Conservation (phyloP, 23 red algal genomes). For the Chondrus crispus region DNA sequence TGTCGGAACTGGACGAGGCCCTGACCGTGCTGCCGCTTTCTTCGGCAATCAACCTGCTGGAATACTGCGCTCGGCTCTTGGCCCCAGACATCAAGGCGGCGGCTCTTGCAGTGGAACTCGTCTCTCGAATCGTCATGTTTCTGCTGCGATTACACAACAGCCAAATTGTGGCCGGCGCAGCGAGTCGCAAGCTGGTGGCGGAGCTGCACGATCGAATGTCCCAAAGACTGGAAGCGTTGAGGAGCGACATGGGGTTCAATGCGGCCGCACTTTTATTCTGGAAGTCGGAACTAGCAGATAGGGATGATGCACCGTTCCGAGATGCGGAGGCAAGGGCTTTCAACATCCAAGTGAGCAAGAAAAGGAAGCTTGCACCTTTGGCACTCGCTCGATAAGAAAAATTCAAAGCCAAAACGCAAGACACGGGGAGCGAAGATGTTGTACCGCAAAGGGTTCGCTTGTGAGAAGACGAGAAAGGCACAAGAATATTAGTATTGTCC, state of each 20-base stretch:
- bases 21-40: slow-evolving; percentile 40
- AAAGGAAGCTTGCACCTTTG: not conserved
- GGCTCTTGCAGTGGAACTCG: slow-evolving; percentile 23
- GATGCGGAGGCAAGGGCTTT: slow-evolving; percentile 43
- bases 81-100: not conserved
- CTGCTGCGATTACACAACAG: slow-evolving; percentile 45
- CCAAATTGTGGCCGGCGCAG: slow-evolving; percentile 51
- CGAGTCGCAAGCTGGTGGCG: slow-evolving; percentile 28
- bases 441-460: too few species aligned
- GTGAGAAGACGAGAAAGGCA: too few species aligned
- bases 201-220: slow-evolving; percentile 26
- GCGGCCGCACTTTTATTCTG: slow-evolving; percentile 30
- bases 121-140: slow-evolving; percentile 25
- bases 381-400: too few species aligned
- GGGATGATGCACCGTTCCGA: slow-evolving; percentile 66
- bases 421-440: too few species aligned
- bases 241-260: slow-evolving; percentile 27
- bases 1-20: slow-evolving; percentile 60
- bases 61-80: slow-evolving; percentile 6
- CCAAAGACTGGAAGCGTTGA: not conserved
- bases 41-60: slow-evolving; percentile 18
- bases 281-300: slow-evolving; percentile 42
- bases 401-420: too few species aligned
- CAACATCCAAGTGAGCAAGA: slow-evolving; percentile 44
- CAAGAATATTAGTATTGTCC: too few species aligned